Base-by-base conservation (phyloP, 352 stramenopile genomes). In the Phytophthora crassamura region DNA sequence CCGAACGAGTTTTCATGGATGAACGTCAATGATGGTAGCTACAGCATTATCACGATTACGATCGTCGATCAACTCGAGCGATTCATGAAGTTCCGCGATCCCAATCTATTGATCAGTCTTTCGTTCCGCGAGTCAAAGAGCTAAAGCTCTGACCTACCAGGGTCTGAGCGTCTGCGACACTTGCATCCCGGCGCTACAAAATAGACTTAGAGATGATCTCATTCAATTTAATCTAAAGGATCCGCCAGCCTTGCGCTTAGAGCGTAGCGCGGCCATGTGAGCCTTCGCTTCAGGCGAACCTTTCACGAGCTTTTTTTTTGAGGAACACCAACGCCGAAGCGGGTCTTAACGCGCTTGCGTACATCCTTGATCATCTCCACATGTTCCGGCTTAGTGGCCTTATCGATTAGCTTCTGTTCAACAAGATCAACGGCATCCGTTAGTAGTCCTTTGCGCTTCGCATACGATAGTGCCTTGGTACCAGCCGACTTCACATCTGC, bases 291-390 rank as follows among this genome's bases (percentile, higher is more conserved):
- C n/a, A n/a, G n/a, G 14, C 7, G 25, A 8, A 0, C 7, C 32
- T 10, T 36, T 38, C 18, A 59, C 12, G 3, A 55, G 25, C 14
- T 33, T 22, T 11, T 52, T 38, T 22, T 38, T 39, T 11, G 10
- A 14, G n/a, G n/a, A 7, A 57, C 11, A 2, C 57, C 57, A 7
- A 65, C 36, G 25, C 57, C 57, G 9, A 51, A 65, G 7, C 46
- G 57, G 0, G 12, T 14, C 28, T 59, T 52, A 7, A 65, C 32
- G 0, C 39, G n/a, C 3, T 22, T 25, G 4, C 46, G 36, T 10
- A 58, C 40, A 4, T 6, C 1, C 12, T 45, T 46, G 38, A 59
- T 57, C 30, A 63, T 22, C 3, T 54, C 32, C 14, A 39, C 22
- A n/a, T 63, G 55, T 7, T 54, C 55, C 0, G 33, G 55, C 1